These are phyloP conservation scores for Coemansia furcata DNA, from an alignment of 192 early-diverging fungal genomes.

Conservation along the genomic window DNA sequence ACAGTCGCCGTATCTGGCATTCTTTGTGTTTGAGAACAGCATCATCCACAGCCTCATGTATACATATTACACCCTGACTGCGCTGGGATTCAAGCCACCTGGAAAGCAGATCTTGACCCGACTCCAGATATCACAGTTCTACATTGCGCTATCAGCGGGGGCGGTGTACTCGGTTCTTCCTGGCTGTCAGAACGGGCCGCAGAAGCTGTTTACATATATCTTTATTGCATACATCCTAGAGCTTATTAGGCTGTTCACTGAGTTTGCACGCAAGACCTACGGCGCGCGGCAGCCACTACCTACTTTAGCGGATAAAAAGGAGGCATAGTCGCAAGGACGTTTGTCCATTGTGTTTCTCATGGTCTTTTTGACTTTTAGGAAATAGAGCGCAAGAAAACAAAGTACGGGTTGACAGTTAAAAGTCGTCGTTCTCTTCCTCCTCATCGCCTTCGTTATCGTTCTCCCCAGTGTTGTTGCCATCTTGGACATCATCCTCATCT, in stretches of 20 bases:
- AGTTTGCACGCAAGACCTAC: constrained; percentile 77
- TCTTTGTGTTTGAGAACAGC: constrained; percentile 81
- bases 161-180: constrained; percentile 61
- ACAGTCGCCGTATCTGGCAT: constrained; percentile 77
- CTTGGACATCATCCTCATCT: not conserved
- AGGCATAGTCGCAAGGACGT: not conserved
- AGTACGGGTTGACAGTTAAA: not conserved
- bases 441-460: constrained; percentile 10
- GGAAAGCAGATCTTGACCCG: constrained; percentile 78
- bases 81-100: constrained; percentile 70
- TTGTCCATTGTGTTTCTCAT: not conserved
- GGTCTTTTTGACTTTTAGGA: not conserved
- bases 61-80: constrained; percentile 75
- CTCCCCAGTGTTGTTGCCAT: not conserved
- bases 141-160: constrained; percentile 66
- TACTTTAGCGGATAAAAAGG: constrained; percentile 9
- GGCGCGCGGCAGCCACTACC: not conserved
- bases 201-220: constrained; percentile 61
- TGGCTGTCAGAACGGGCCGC: constrained; percentile 54
- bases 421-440: constrained; percentile 1
- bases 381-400: not conserved
- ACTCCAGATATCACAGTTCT: constrained; percentile 85
- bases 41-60: constrained; percentile 91
- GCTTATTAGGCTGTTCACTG: constrained; percentile 75
- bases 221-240: constrained; percentile 72